Evolutionary conservation across 768 basidiomycete genomes (phyloP), one percentile per base, ranked within the genome.

Genomic region (Gelatoporia subvermispora): DNA sequence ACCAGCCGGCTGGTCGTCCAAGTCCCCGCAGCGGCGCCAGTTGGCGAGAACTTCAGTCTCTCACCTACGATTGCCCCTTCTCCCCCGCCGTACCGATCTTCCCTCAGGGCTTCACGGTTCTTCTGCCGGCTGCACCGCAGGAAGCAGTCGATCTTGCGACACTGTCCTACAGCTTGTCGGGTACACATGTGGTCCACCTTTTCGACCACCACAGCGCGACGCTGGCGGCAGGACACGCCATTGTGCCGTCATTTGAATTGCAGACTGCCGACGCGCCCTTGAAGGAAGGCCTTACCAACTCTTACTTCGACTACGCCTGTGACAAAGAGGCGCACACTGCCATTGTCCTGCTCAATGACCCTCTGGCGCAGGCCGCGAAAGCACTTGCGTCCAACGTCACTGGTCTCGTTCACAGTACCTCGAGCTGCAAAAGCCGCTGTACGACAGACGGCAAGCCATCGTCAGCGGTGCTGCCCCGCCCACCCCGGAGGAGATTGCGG

Each of bases 181-280:
- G 69, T 17, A 76, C 70, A 36, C 90, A 95, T 65, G 82, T 89
- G 48, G 75, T 93, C 47, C 93, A 97, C 65, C 70, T 97, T 36
- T 93, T 98, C 61, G 93, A 98, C 66, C 89, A 95, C 57, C 76
- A 88, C 60, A 80, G 81, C 52, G 75, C 82, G 25, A 74, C 84
- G 28, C 84, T 94, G 21, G 93, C 98, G 68, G 69, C 79, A 28
- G 81, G 87, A 2, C 77, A 82, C 46, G 60, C 72, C 28, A 66
- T 81, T 34, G 57, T 66, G 22, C 72, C 73, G 8, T 47, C 75
- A 2, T 57, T 74, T 15, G 54, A 66, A 4, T 51, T 63, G 0
- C 67, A 69, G 20, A 58, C 64, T 1, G 54, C 64, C 18, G 50
- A 52, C 48, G 64, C 36, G 53, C 51, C 48, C 15, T 59, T 86